A percentile compares a stretch with the other conserved stretches of the same genome.
phyloP scores from a whole-genome alignment of 495 filamentous ascomycete genomes.

The Trichoderma reesei region DNA sequence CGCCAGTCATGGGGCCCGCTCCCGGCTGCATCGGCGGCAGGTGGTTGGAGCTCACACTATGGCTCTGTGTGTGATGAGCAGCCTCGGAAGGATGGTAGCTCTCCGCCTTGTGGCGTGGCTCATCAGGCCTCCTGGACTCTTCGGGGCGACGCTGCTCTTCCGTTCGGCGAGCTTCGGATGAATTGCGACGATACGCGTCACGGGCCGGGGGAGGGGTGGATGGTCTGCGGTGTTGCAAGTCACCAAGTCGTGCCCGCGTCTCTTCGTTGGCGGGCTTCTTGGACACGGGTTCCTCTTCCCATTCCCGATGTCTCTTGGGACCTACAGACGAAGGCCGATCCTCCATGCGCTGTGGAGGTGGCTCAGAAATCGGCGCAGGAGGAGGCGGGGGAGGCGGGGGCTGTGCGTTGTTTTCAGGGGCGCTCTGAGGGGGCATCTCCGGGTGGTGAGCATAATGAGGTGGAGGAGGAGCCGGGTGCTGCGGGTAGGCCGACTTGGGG shows the following conservation, averaged over 20 bases:
- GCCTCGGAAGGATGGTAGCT: conserved; percentile 84
- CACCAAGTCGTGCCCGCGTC: conserved; percentile 73
- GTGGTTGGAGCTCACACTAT: conserved; percentile 59
- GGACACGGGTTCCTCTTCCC: conserved; percentile 70
- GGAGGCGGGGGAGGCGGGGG: conserved; percentile 62
- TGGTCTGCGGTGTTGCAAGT: conserved; percentile 65
- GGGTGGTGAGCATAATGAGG: conserved; percentile 54
- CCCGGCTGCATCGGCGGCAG: conserved; percentile 57
- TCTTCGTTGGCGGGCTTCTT: conserved; percentile 90
- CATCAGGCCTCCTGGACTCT: conserved; percentile 34
- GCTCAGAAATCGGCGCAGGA: conserved; percentile 63
- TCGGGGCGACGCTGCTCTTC: conserved; percentile 44
- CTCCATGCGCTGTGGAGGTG: conserved; percentile 43
- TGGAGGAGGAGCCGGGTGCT: conserved; percentile 50
- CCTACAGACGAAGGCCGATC: conserved; percentile 72
- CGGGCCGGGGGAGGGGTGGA: conserved; percentile 52
- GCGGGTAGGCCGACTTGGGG: conserved; percentile 70
- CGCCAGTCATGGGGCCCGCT: conserved; percentile 45
- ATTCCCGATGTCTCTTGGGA: conserved; percentile 79
- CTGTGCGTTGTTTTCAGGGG: conserved; percentile 66
- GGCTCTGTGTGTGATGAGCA: conserved; percentile 69
- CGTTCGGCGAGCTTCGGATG: conserved; percentile 54
- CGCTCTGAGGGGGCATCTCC: conserved; percentile 46
- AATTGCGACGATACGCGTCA: conserved; percentile 60
- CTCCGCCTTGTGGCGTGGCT: conserved; percentile 56